phyloP scores from a whole-genome alignment of 1,284 basidiomycete genomes.

The Heliocybe sulcata region DNA sequence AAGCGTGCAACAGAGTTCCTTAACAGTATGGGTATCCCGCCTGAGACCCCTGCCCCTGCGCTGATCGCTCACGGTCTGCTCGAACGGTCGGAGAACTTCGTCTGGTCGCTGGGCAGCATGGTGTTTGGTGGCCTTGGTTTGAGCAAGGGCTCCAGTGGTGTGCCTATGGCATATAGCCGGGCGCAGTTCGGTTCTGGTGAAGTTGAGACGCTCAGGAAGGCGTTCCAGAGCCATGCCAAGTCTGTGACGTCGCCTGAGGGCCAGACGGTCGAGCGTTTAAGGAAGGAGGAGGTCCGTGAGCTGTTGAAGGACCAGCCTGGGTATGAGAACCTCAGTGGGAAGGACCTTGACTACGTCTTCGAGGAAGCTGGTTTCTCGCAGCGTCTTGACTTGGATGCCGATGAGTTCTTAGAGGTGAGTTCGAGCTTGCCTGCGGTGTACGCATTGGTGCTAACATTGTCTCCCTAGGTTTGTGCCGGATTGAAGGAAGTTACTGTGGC shows the following conservation, averaged over 20 bases:
- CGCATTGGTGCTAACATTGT: conserved; percentile 6
- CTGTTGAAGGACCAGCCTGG: conserved; percentile 40
- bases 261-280: conserved; percentile 22
- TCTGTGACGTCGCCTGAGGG: conserved; percentile 19
- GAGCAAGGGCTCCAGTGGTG: conserved; percentile 20
- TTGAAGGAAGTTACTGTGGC: conserved; percentile 73
- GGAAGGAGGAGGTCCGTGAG: conserved; percentile 30
- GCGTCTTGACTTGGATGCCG: conserved; percentile 54
- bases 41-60: conserved; percentile 23
- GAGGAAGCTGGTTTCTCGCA: conserved; percentile 65
- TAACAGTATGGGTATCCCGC: conserved; percentile 68
- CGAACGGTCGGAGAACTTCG: conserved; percentile 26
- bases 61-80: conserved; percentile 23
- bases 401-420: conserved; percentile 77
- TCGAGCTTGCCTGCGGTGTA: neutral
- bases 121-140: conserved; percentile 19
- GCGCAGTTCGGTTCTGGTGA: conserved; percentile 67
- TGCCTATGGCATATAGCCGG: conserved; percentile 35
- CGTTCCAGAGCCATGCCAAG: conserved; percentile 43
- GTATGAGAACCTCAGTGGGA: conserved; percentile 43
- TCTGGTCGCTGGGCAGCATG: conserved; percentile 9
- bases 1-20: conserved; percentile 59
- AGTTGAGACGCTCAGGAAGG: conserved; percentile 48
- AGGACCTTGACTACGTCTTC: conserved; percentile 68
- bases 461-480: conserved; percentile 66